phyloP scores from a whole-genome alignment of 1,139 yeast species.

The Diutina ranongensis region DNA sequence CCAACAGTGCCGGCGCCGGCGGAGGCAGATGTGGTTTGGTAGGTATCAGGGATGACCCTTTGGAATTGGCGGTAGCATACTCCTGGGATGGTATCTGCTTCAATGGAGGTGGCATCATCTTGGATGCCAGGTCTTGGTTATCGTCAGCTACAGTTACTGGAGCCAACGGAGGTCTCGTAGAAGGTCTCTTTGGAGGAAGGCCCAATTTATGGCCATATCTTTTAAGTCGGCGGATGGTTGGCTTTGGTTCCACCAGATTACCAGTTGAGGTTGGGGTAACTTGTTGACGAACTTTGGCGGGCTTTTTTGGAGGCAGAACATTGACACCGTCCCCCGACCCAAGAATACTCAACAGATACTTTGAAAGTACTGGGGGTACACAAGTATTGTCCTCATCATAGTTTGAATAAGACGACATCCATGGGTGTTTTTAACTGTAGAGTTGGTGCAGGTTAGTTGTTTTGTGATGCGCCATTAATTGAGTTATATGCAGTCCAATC shows the following conservation, averaged over 20 bases:
- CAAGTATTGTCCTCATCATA: constrained; percentile 4
- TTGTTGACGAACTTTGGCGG: background rate
- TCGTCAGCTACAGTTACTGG: background rate
- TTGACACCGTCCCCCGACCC: background rate
- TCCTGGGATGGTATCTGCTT: background rate
- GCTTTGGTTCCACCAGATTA: background rate
- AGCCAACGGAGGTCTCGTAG: background rate
- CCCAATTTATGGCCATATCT: background rate
- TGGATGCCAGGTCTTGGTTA: background rate
- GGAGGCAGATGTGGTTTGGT: background rate
- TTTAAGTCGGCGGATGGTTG: background rate
- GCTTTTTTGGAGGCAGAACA: background rate
- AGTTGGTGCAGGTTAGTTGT: background rate
- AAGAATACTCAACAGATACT: constrained; percentile 1
- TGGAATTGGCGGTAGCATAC: background rate
- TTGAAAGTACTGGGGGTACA: background rate
- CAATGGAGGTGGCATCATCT: background rate
- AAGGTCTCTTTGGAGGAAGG: background rate
- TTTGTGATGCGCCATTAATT: too few species aligned
- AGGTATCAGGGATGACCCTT: background rate
- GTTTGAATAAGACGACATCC: background rate
- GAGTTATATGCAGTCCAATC: too few species aligned
- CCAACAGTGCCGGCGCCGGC: background rate
- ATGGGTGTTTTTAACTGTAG: too few species aligned
- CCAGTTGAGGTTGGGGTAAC: background rate